A percentile compares a stretch with the other conserved stretches of the same genome.
These are phyloP conservation scores for Proliferodiscus dingleyae DNA, from an alignment of 2,329 filamentous ascomycete genomes.

Conservation along the genomic window DNA sequence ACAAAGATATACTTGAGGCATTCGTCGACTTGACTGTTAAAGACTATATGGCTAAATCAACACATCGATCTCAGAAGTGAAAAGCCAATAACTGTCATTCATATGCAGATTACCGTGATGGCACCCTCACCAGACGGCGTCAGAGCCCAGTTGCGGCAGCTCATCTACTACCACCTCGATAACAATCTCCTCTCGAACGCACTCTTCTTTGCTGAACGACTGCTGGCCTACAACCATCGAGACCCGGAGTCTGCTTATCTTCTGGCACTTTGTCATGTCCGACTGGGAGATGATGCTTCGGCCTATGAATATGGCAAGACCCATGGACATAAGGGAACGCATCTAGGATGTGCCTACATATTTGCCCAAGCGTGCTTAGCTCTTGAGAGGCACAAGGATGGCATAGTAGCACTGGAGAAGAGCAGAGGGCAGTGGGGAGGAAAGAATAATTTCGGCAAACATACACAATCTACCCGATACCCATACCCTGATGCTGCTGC, in stretches of 20 bases:
- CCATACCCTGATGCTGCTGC: constrained; percentile 78
- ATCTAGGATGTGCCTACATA: constrained; percentile 84
- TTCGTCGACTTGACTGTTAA: constrained; percentile 10
- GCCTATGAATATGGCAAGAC: constrained; percentile 79
- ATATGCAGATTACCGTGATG: constrained; percentile 23
- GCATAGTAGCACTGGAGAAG: constrained; percentile 79
- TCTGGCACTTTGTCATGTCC: constrained; percentile 77
- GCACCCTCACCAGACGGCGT: constrained; percentile 28
- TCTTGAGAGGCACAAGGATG: constrained; percentile 74
- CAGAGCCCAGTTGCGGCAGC: constrained; percentile 45
- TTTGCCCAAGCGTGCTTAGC: constrained; percentile 85
- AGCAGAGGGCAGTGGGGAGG: constrained; percentile 69
- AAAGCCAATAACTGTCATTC: constrained; percentile 11
- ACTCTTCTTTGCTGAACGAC: constrained; percentile 85
- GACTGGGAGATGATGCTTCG: constrained; percentile 75
- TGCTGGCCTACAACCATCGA: constrained; percentile 77
- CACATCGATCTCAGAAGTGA: constrained; percentile 18
- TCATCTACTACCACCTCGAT: constrained; percentile 71
- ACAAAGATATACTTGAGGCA: constrained; percentile 7
- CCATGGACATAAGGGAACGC: constrained; percentile 63
- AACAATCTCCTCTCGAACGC: constrained; percentile 86
- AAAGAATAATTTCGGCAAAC: constrained; percentile 75
- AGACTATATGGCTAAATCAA: constrained; percentile 28
- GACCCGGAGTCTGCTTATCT: constrained; percentile 78
- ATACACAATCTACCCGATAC: constrained; percentile 70